phyloP scores from a whole-genome alignment of 768 basidiomycete genomes.

The Naganishia onofrii region DNA sequence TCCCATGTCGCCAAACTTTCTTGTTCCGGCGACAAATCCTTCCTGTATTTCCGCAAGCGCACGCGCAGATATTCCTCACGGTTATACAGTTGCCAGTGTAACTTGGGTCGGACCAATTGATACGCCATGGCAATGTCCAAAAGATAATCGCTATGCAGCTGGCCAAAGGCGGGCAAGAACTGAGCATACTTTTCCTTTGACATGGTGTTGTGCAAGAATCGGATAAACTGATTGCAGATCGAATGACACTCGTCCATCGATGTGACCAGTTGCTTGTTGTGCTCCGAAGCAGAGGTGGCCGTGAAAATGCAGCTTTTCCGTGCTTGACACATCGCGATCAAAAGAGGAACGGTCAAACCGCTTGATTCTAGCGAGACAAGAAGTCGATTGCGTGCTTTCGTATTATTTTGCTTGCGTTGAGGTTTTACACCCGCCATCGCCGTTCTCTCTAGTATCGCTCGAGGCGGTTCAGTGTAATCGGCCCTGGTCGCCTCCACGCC shows the following conservation, averaged over 20 bases:
- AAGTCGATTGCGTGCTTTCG: slow-evolving; percentile 46
- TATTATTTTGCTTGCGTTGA: slow-evolving; percentile 34
- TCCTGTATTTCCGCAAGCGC: slow-evolving; percentile 20
- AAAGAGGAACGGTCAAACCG: slow-evolving; percentile 75
- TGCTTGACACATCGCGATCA: slow-evolving; percentile 88
- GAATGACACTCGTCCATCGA: slow-evolving; percentile 92
- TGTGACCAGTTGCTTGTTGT: slow-evolving; percentile 79
- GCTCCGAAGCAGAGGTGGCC: slow-evolving; percentile 62
- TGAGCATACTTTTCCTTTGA: slow-evolving; percentile 68
- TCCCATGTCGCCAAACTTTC: slow-evolving; percentile 21
- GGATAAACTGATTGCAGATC: slow-evolving; percentile 85
- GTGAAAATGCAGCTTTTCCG: slow-evolving; percentile 78
- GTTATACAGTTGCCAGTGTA: slow-evolving; percentile 22
- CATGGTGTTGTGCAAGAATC: slow-evolving; percentile 75
- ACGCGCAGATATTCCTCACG: slow-evolving; percentile 28
- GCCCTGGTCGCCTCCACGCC: slow-evolving; percentile 56
- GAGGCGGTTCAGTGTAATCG: slow-evolving; percentile 36
- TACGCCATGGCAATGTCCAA: slow-evolving; percentile 84
- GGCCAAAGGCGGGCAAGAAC: slow-evolving; percentile 70
- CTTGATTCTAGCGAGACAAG: slow-evolving; percentile 51
- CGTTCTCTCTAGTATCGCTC: slow-evolving; percentile 20
- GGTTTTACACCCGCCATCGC: slow-evolving; percentile 32
- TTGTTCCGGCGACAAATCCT: slow-evolving; percentile 9
- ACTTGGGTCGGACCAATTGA: slow-evolving; percentile 78
- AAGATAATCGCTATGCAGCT: slow-evolving; percentile 72